Percentiles rank a stretch among this genome's conserved stretches.
phyloP scores from a whole-genome alignment of 805 yeast species.

The Kluyveromyces starmeri region DNA sequence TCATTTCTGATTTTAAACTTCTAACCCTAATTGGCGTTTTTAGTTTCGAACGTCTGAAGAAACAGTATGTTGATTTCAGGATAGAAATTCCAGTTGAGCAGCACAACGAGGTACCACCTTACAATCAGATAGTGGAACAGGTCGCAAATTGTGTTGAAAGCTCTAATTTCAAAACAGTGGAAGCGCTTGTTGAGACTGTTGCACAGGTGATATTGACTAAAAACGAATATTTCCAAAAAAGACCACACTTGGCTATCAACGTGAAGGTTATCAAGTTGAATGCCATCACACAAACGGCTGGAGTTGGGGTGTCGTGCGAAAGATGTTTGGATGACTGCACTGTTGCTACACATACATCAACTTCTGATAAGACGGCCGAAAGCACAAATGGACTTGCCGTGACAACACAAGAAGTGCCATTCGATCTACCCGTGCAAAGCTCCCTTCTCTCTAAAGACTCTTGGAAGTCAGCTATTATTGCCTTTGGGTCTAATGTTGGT shows the following conservation, averaged over 20 bases:
- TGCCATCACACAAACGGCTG: conserved; percentile 78
- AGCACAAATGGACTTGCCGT: too few species aligned
- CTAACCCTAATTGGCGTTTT: conserved; percentile 88
- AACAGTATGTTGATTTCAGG: conserved; percentile 65
- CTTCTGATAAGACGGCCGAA: too few species aligned
- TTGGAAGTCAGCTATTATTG: conserved; percentile 51
- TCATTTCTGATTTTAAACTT: conserved; percentile 45
- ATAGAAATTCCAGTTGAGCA: conserved; percentile 33
- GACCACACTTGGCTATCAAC: conserved; percentile 29
- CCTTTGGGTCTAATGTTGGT: conserved; percentile 88
- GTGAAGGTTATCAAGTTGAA: conserved; percentile 78
- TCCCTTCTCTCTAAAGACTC: conserved; percentile 2
- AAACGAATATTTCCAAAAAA: conserved; percentile 32
- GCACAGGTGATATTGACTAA: conserved; percentile 45
- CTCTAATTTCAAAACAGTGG: conserved; percentile 86
- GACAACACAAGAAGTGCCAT: conserved; percentile 18
- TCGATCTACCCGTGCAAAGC: conserved; percentile 30
- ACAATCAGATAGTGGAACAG: conserved; percentile 38
- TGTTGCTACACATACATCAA: too few species aligned
- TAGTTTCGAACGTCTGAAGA: conserved; percentile 76
- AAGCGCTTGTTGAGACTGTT: conserved; percentile 73
- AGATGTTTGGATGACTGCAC: conserved; percentile 38
- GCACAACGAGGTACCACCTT: conserved; percentile 10
- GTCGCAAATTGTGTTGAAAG: conserved; percentile 56
- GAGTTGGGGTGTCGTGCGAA: conserved; percentile 76